phyloP scores from a whole-genome alignment of 2,329 filamentous ascomycete species.

The Colletotrichum sublineola region DNA sequence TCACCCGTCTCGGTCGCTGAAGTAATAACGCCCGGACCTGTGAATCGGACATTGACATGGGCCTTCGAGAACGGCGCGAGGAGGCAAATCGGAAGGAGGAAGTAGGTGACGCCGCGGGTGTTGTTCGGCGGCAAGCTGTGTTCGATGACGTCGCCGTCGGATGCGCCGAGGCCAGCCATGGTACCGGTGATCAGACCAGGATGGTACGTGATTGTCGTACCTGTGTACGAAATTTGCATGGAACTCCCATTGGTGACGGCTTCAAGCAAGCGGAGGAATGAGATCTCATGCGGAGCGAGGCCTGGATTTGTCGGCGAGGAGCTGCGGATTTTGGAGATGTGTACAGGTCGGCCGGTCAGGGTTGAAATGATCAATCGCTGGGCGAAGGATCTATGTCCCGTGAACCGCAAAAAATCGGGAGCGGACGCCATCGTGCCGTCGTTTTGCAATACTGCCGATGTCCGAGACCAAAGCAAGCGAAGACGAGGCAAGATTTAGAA shows the following conservation, averaged over 20 bases:
- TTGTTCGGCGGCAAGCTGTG: conserved; percentile 85
- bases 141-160: conserved; percentile 79
- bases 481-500: conserved; percentile 43
- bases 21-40: conserved; percentile 93
- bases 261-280: conserved; percentile 94
- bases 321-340: conserved; percentile 94
- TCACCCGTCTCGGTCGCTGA: conserved; percentile 86
- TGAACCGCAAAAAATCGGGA: conserved; percentile 78
- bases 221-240: conserved; percentile 96
- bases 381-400: conserved; percentile 84
- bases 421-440: conserved; percentile 56
- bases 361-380: conserved; percentile 91
- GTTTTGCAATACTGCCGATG: conserved; percentile 27
- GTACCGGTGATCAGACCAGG: conserved; percentile 93
- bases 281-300: conserved; percentile 92
- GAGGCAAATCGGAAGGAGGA: conserved; percentile 88
- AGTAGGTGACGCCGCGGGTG: conserved; percentile 88
- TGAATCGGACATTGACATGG: conserved; percentile 90
- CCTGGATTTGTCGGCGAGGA: conserved; percentile 88
- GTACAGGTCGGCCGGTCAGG: conserved; percentile 87
- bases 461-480: conserved; percentile 1
- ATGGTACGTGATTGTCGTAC: conserved; percentile 91
- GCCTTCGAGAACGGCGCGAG: conserved; percentile 94
- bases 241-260: conserved; percentile 94
- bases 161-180: conserved; percentile 79